Conservation (phyloP, 2,329 filamentous ascomycete genomes). For the Ciborinia camelliae region DNA sequence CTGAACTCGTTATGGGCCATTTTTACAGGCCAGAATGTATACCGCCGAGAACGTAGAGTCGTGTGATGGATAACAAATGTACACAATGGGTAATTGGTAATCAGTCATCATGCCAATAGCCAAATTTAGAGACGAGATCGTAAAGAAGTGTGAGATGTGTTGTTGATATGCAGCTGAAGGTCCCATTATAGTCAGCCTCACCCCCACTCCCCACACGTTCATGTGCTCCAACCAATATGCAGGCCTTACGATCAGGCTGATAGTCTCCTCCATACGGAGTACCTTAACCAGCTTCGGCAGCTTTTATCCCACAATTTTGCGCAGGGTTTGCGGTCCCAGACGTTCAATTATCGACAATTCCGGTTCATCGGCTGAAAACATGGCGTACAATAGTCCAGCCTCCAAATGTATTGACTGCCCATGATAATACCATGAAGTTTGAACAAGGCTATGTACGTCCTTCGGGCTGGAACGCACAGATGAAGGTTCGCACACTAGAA, state of each 20-base stretch:
- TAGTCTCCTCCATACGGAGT: background rate
- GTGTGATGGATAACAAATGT: conserved; percentile 1
- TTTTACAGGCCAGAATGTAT: background rate
- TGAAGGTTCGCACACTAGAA: too few species aligned
- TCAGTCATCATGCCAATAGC: conserved; percentile 4
- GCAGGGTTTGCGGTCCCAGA: background rate
- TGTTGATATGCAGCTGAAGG: conserved; percentile 15
- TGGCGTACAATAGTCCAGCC: conserved; percentile 22
- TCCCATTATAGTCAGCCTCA: conserved; percentile 15
- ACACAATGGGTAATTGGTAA: background rate
- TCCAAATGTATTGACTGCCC: conserved; percentile 17
- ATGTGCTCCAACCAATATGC: conserved; percentile 12
- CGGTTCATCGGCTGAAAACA: conserved; percentile 9
- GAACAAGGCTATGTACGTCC: background rate
- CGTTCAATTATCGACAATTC: background rate
- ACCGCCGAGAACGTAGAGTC: background rate
- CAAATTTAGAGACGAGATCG: conserved; percentile 8
- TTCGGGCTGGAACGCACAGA: background rate
- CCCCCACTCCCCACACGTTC: conserved; percentile 8
- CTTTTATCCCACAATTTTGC: background rate
- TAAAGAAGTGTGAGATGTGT: conserved; percentile 4
- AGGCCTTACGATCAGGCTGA: conserved; percentile 16
- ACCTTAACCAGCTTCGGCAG: background rate
- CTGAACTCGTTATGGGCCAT: background rate
- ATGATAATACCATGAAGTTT: conserved; percentile 13